These are phyloP conservation scores for Gossypium sturtianum DNA, from an alignment of 345 rosid species.

Conservation along the genomic window DNA sequence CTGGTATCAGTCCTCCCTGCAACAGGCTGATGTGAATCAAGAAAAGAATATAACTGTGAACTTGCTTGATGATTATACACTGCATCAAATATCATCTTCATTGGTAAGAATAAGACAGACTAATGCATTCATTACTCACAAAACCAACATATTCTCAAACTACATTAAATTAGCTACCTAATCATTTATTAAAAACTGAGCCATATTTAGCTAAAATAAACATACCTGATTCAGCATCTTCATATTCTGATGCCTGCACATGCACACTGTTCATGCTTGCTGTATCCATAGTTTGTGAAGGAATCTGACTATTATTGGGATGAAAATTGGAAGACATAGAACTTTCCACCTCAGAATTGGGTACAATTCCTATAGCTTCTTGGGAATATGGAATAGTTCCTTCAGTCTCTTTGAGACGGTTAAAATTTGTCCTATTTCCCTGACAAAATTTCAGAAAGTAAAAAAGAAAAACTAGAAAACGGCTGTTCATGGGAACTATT, in stretches of 20 bases:
- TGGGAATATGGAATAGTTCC: constrained; percentile 35
- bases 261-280: constrained; percentile 56
- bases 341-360: constrained; percentile 45
- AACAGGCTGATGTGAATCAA: constrained; percentile 37
- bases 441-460: constrained; percentile 18
- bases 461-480: not conserved
- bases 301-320: constrained; percentile 36
- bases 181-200: not conserved
- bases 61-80: constrained; percentile 61
- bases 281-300: constrained; percentile 57
- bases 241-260: constrained; percentile 63
- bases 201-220: constrained; percentile 10
- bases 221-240: constrained; percentile 86
- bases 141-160: constrained; percentile 9
- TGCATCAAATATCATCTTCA: constrained; percentile 29
- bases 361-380: constrained; percentile 37
- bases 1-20: constrained; percentile 36
- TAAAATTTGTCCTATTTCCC: constrained; percentile 64
- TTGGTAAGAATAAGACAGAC: constrained; percentile 8
- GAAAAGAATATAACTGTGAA: constrained; percentile 43
- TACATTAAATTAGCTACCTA: not conserved
- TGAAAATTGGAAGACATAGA: constrained; percentile 48
- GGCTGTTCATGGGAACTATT: not conserved
- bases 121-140: constrained; percentile 8
- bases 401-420: constrained; percentile 45